A percentile compares a stretch with the other conserved stretches of the same genome.
Evolutionary conservation across 305 asterid genomes (phyloP).

Genomic region (Fraxinus ornus): DNA sequence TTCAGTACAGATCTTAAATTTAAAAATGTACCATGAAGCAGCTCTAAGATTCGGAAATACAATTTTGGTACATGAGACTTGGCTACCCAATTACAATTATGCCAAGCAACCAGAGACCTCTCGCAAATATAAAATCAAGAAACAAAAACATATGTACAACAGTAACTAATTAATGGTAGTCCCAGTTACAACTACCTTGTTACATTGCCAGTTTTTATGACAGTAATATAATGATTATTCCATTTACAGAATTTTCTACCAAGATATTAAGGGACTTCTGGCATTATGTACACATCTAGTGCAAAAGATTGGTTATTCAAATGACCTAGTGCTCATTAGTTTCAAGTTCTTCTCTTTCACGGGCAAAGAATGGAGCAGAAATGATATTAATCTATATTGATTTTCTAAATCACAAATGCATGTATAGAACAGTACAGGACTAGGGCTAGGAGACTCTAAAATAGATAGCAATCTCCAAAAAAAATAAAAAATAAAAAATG

Average conservation of each 20-base stretch:
- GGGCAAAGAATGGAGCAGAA: background rate
- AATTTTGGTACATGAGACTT: background rate
- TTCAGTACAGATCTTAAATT: constrained; percentile 3
- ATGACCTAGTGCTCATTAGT: background rate
- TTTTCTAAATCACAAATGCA: background rate
- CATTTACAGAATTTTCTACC: background rate
- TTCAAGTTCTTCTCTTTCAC: background rate
- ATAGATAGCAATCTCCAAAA: background rate
- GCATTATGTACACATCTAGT: background rate
- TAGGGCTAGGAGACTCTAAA: background rate
- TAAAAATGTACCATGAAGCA: background rate
- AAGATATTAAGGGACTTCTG: background rate
- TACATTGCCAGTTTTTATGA: background rate
- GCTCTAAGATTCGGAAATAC: background rate
- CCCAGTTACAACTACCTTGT: background rate
- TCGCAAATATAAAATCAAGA: background rate
- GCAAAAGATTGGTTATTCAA: background rate
- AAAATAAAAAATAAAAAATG: background rate
- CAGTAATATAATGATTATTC: background rate
- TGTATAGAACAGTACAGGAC: background rate
- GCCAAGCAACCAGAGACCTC: background rate
- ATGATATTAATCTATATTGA: background rate
- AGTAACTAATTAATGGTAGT: background rate
- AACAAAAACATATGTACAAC: background rate
- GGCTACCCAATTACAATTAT: background rate